Conservation (phyloP, 2,329 filamentous ascomycete genomes). For the Colletotrichum trifolii region DNA sequence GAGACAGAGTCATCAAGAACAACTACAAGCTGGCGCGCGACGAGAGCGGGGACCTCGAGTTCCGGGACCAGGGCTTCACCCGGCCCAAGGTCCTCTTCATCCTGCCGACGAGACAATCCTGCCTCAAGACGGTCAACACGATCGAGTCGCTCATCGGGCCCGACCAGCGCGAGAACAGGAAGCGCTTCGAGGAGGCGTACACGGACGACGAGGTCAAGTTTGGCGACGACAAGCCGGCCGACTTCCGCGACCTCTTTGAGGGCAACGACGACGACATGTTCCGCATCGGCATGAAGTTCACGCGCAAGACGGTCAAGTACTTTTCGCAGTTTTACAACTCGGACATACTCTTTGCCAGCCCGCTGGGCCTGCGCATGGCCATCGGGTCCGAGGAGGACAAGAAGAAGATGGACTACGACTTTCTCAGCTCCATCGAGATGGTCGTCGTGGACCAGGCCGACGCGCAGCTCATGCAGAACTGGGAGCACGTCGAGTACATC, state of each 20-base stretch:
- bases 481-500: slow-evolving; percentile 94
- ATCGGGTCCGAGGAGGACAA: slow-evolving; percentile 80
- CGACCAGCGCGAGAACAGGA: slow-evolving; percentile 94
- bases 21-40: slow-evolving; percentile 81
- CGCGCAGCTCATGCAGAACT: slow-evolving; percentile 96
- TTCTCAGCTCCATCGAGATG: slow-evolving; percentile 92
- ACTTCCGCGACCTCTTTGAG: slow-evolving; percentile 89
- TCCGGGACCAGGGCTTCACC: slow-evolving; percentile 95
- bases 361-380: slow-evolving; percentile 88
- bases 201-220: slow-evolving; percentile 75
- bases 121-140: slow-evolving; percentile 79
- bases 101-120: slow-evolving; percentile 88
- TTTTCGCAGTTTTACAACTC: slow-evolving; percentile 97
- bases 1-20: slow-evolving; percentile 92
- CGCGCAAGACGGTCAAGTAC: slow-evolving; percentile 93
- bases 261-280: slow-evolving; percentile 99
- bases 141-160: slow-evolving; percentile 82
- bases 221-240: slow-evolving; percentile 79
- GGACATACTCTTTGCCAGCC: slow-evolving; percentile 92
- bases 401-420: slow-evolving; percentile 81
- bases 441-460: slow-evolving; percentile 92
- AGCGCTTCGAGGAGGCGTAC: slow-evolving; percentile 89
- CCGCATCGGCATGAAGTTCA: slow-evolving; percentile 94
- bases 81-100: slow-evolving; percentile 93
- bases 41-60: slow-evolving; percentile 74